Percentiles rank a stretch among this genome's conserved stretches.
These are phyloP conservation scores for Malania oleifera DNA, from an alignment of 164 flowering plant species.

Conservation along the genomic window DNA sequence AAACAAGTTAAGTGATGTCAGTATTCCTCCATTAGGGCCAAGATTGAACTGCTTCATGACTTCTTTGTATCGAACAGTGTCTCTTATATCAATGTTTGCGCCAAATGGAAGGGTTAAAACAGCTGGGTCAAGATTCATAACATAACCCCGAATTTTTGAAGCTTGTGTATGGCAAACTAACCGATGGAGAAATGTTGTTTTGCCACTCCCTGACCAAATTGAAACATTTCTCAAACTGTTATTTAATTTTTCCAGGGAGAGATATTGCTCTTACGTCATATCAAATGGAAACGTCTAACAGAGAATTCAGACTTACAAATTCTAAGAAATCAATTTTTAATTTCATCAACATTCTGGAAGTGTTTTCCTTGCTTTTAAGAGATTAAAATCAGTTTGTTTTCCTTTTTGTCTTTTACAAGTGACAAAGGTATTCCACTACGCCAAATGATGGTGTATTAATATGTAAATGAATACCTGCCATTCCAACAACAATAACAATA, in stretches of 20 bases:
- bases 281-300: neutral
- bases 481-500: constrained; percentile 81
- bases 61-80: constrained; percentile 85
- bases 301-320: no score
- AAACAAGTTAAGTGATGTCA: constrained; percentile 90
- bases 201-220: constrained; percentile 70
- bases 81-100: constrained; percentile 92
- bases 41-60: constrained; percentile 96
- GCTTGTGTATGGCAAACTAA: constrained; percentile 74
- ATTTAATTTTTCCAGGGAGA: neutral
- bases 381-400: no score
- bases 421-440: no score
- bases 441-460: no score
- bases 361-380: no score
- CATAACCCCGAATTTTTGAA: constrained; percentile 72
- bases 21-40: constrained; percentile 94
- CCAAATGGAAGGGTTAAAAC: constrained; percentile 84
- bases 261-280: no score
- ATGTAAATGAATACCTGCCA: constrained; percentile 72
- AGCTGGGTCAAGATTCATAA: constrained; percentile 89
- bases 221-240: neutral
- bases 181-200: constrained; percentile 86
- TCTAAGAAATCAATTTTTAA: no score
- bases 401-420: no score
- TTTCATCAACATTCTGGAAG: no score